Conservation (phyloP, 192 early-diverging fungal genomes). For the Irineochytrium annulatum region DNA sequence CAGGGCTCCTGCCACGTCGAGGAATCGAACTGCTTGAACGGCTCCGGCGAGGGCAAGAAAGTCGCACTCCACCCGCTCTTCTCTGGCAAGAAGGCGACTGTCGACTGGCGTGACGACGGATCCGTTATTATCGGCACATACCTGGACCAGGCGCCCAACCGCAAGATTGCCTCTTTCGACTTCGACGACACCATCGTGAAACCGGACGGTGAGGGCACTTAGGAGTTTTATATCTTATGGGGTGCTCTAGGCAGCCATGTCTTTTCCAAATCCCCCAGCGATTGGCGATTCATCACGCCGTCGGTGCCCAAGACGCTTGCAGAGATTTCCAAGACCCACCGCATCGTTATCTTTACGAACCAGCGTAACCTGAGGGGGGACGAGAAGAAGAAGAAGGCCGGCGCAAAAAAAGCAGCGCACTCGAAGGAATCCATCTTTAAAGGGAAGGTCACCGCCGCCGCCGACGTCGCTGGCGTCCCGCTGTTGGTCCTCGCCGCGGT, state of each 20-base stretch:
- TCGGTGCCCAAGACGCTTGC: conserved; percentile 55
- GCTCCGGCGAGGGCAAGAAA: too few species aligned
- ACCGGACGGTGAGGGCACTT: too few species aligned
- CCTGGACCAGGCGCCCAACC: neutral
- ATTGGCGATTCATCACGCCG: conserved; percentile 72
- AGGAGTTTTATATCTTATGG: too few species aligned
- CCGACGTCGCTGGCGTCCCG: conserved; percentile 39
- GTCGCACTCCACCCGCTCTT: too few species aligned
- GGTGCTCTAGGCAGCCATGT: conserved; percentile 53
- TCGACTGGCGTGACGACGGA: too few species aligned
- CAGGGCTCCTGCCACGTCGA: too few species aligned
- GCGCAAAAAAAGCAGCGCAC: conserved; percentile 24
- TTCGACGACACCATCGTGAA: conserved; percentile 76
- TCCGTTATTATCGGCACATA: too few species aligned
- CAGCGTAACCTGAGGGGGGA: conserved; percentile 51
- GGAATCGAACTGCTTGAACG: too few species aligned
- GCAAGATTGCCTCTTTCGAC: conserved; percentile 67
- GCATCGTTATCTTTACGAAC: conserved; percentile 72
- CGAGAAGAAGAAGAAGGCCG: conserved; percentile 12
- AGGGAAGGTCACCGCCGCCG: conserved; percentile 23
- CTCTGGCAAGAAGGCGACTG: too few species aligned
- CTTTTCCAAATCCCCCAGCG: conserved; percentile 64
- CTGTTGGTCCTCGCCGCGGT: conserved; percentile 69
- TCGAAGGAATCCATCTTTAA: conserved; percentile 39
- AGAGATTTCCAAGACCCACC: conserved; percentile 45